Percentiles rank a stretch among this genome's conserved stretches.
Conservation (phyloP, 805 yeast species). For the Cyberlindnera xylosilytica region DNA sequence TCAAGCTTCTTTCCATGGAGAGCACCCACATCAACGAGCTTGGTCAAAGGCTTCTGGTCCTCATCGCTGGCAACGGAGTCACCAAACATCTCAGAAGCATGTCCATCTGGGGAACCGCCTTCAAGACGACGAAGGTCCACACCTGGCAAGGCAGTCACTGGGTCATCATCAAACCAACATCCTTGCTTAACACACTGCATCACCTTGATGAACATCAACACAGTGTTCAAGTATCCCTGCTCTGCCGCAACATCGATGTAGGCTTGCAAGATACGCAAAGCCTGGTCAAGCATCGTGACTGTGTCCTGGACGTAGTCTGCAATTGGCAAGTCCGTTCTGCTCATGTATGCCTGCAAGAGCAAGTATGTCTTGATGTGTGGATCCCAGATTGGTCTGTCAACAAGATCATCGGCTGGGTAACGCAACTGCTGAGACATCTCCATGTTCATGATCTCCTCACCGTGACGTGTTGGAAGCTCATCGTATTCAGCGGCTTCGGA, state of each 20-base stretch:
- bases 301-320: slow-evolving; percentile 96
- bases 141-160: slow-evolving; percentile 40
- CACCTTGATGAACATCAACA: slow-evolving; percentile 55
- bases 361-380: slow-evolving; percentile 82
- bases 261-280: slow-evolving; percentile 91
- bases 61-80: background rate
- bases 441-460: slow-evolving; percentile 72
- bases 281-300: slow-evolving; percentile 87
- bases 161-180: slow-evolving; percentile 79
- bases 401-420: slow-evolving; percentile 68
- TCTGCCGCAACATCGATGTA: slow-evolving; percentile 88
- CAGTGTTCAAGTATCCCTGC: slow-evolving; percentile 64
- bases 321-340: slow-evolving; percentile 83
- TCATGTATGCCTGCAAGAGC: slow-evolving; percentile 84
- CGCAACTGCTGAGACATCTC: slow-evolving; percentile 69
- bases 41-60: background rate
- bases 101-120: slow-evolving; percentile 21
- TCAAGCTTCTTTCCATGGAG: slow-evolving; percentile 37
- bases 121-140: slow-evolving; percentile 19
- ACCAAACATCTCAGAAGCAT: slow-evolving; percentile 11
- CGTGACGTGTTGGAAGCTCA: slow-evolving; percentile 64
- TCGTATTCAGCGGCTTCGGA: slow-evolving; percentile 90
- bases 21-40: slow-evolving; percentile 18
- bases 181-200: slow-evolving; percentile 91
- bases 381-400: slow-evolving; percentile 67